A percentile compares a stretch with the other conserved stretches of the same genome.
Conservation (phyloP, 192 early-diverging fungal species). For the Glomus cerebriforme region DNA sequence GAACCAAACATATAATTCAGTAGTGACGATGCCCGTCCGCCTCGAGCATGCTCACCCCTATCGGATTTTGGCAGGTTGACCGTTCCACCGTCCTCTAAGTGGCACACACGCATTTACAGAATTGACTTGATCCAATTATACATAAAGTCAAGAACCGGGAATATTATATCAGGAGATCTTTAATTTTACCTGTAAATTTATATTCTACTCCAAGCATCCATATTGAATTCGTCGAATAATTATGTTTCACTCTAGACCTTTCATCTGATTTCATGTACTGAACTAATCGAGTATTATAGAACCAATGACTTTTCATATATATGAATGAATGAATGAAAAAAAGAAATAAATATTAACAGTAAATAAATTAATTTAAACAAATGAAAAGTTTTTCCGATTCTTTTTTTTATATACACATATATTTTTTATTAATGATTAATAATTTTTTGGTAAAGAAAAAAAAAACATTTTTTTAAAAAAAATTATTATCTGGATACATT, state of each 20-base stretch:
- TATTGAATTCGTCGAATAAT: conserved; percentile 38
- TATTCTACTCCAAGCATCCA: conserved; percentile 47
- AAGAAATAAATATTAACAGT: background rate
- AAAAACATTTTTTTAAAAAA: background rate
- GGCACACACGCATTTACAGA: background rate
- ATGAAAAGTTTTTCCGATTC: too few species aligned
- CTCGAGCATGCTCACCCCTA: conserved; percentile 9
- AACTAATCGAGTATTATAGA: conserved; percentile 45
- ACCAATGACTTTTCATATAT: conserved; percentile 38
- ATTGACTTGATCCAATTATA: background rate
- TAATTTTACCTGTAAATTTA: conserved; percentile 32
- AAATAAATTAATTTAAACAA: background rate
- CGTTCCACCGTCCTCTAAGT: conserved; percentile 16
- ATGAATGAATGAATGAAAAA: background rate
- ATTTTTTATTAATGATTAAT: background rate
- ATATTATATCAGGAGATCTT: background rate
- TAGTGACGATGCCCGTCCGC: conserved; percentile 22
- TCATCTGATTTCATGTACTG: conserved; percentile 46
- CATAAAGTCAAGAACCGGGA: background rate
- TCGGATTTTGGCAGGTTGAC: conserved; percentile 21
- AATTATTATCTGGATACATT: background rate
- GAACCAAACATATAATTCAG: conserved; percentile 25
- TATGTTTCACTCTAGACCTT: conserved; percentile 37
- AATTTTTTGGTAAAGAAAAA: background rate
- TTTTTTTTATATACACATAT: too few species aligned